These are phyloP conservation scores for Trichosanthes truncata DNA, from an alignment of 306 rosid species.

Conservation along the genomic window DNA sequence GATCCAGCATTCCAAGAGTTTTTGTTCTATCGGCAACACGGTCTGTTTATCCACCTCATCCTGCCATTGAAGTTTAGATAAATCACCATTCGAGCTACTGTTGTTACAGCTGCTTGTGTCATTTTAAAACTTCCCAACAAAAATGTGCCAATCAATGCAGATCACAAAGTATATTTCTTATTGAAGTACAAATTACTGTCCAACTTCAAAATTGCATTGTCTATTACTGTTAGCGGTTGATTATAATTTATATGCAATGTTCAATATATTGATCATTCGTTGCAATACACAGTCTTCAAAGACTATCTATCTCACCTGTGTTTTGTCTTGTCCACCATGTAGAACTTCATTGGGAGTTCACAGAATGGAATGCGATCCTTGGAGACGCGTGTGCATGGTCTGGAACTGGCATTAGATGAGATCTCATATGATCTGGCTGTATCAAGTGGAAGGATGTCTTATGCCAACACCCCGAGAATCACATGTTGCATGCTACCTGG, in stretches of 20 bases:
- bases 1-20: not conserved
- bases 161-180: not conserved
- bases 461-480: constrained; percentile 23
- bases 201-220: not conserved
- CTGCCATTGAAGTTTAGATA: not conserved
- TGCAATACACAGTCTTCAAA: not conserved
- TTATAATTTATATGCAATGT: not conserved
- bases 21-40: not conserved
- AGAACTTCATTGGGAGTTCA: constrained; percentile 94
- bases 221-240: not conserved
- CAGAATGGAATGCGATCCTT: constrained; percentile 82
- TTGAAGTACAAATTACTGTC: not conserved
- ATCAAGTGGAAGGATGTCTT: constrained; percentile 72
- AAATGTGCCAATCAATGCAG: not conserved
- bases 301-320: not conserved
- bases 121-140: not conserved
- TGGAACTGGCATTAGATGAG: constrained; percentile 86
- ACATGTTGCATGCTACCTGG: constrained; percentile 77
- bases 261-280: not conserved
- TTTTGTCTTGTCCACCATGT: constrained; percentile 11
- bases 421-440: constrained; percentile 84
- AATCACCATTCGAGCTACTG: not conserved
- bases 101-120: not conserved
- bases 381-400: constrained; percentile 95
- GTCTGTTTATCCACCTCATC: not conserved